These are phyloP conservation scores for Jaapia argillacea DNA, from an alignment of 768 basidiomycete species.

Conservation along the genomic window DNA sequence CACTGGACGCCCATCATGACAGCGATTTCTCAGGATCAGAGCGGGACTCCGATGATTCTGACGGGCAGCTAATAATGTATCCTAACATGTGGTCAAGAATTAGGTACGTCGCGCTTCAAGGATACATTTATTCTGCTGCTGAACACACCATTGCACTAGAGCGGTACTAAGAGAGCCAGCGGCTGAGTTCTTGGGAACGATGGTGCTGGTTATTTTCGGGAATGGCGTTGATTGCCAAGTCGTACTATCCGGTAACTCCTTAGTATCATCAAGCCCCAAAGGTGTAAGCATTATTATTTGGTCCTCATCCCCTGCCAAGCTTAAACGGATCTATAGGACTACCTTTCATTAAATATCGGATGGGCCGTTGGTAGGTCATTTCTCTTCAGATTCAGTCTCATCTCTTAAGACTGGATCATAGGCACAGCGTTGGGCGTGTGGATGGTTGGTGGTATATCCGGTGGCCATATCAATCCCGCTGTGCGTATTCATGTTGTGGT, in stretches of 20 bases:
- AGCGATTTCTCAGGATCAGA: too few species aligned
- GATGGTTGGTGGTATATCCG: conserved; percentile 57
- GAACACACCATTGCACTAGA: neutral
- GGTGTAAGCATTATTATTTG: conserved; percentile 7
- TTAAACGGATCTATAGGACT: neutral
- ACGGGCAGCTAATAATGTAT: conserved; percentile 5
- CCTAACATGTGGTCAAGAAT: conserved; percentile 13
- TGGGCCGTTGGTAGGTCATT: conserved; percentile 12
- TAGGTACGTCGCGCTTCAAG: conserved; percentile 6
- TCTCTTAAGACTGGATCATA: conserved; percentile 6
- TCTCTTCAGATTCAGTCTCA: neutral
- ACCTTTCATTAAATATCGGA: conserved; percentile 10
- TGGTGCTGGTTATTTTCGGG: conserved; percentile 14
- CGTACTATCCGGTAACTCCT: conserved; percentile 10
- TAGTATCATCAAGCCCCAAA: conserved; percentile 12
- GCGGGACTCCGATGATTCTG: neutral
- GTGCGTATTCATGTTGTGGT: too few species aligned
- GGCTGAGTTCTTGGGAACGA: conserved; percentile 17
- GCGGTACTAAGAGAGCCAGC: conserved; percentile 12
- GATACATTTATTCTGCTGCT: neutral
- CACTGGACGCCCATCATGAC: too few species aligned
- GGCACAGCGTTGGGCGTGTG: conserved; percentile 59
- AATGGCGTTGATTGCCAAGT: conserved; percentile 13
- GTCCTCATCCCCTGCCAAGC: neutral
- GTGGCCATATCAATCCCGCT: conserved; percentile 45